Base-by-base conservation (phyloP, 371 early-diverging fungal species). In the Lichtheimia ornata region DNA sequence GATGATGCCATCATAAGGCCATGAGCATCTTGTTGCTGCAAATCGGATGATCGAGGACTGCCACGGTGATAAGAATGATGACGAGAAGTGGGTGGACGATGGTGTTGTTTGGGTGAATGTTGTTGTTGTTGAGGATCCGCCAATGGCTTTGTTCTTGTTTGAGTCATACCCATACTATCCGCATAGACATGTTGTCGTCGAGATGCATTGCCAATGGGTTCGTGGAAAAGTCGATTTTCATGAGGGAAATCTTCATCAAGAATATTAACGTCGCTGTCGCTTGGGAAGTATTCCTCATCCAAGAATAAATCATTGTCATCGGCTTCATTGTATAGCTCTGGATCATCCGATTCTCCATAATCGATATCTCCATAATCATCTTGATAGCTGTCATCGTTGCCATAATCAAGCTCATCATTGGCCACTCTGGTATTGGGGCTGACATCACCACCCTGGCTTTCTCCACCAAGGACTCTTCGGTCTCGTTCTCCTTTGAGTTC, bases 401-500 rank as follows among this genome's bases (percentile, higher is more conserved):
- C 59, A 54, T 61, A 64, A 17, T 56, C 64, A 15, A 27, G 47
- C 30, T 61, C 63, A 43, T 59, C 40, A 54, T 40, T 17, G 17
- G 20, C 45, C 14, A 60, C 61, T 6, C 53, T 62, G 24, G 40
- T 13, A 24, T 42, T 24, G 4, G 47, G 53, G 50, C 64, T 70
- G 28, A 64, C 70, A 9, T 66, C 66, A 17, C 63, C 62, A n/a
- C 63, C 62, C 17, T 67, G 52, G 53, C 61, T 51, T 11, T 55
- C 51, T 45, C 55, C 45, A 14, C 47, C 51, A n/a, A 54, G 45
- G 2, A 63, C 61, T 17, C 63, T 45, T 45, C 62, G 63, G 41
- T 71, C 66, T 17, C 79, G 68, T 24, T 75, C 86, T 1, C 88
- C 87, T 67, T 91, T 91, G 57, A 94, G 79, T 45, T 91, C 92